Evolutionary conservation across 179 eudicot genomes (phyloP).

Genomic region (Actinidia chinensis): DNA sequence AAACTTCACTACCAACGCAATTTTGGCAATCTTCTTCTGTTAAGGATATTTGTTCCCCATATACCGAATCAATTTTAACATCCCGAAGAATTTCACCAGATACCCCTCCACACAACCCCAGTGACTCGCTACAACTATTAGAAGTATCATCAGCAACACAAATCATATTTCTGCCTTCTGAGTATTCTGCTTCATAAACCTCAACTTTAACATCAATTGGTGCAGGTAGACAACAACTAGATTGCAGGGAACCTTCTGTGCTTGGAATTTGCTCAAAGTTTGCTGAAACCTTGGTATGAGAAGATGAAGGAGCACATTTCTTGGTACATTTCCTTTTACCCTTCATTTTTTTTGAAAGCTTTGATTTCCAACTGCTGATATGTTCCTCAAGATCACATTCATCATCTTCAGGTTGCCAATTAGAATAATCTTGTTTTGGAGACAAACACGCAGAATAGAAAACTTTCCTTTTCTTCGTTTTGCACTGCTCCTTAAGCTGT

Average conservation of each 20-base stretch:
- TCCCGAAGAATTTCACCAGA: slow-evolving; percentile 13
- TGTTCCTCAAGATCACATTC: slow-evolving; percentile 58
- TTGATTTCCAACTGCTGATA: slow-evolving; percentile 53
- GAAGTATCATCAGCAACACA: slow-evolving; percentile 24
- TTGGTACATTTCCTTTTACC: slow-evolving; percentile 35
- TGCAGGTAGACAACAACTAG: slow-evolving; percentile 18
- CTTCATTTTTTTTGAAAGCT: slow-evolving; percentile 40
- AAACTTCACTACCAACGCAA: slow-evolving; percentile 41
- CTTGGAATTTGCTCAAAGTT: slow-evolving; percentile 29
- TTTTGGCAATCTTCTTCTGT: slow-evolving; percentile 18
- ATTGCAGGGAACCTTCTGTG: slow-evolving; percentile 27
- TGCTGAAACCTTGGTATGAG: slow-evolving; percentile 21
- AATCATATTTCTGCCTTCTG: slow-evolving; percentile 21
- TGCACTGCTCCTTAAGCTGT: slow-evolving; percentile 50
- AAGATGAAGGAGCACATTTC: slow-evolving; percentile 16
- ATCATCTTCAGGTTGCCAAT: slow-evolving; percentile 39
- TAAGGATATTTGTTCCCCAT: slow-evolving; percentile 24
- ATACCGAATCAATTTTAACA: slow-evolving; percentile 18
- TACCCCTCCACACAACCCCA: not conserved
- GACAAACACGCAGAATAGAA: slow-evolving; percentile 18
- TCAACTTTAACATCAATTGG: slow-evolving; percentile 40
- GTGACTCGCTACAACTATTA: slow-evolving; percentile 17
- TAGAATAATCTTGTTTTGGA: slow-evolving; percentile 32
- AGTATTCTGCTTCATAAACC: slow-evolving; percentile 29
- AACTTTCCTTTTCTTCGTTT: slow-evolving; percentile 54